Base-by-base conservation (phyloP, 1,284 basidiomycete genomes). In the Xanthoconium separans region DNA sequence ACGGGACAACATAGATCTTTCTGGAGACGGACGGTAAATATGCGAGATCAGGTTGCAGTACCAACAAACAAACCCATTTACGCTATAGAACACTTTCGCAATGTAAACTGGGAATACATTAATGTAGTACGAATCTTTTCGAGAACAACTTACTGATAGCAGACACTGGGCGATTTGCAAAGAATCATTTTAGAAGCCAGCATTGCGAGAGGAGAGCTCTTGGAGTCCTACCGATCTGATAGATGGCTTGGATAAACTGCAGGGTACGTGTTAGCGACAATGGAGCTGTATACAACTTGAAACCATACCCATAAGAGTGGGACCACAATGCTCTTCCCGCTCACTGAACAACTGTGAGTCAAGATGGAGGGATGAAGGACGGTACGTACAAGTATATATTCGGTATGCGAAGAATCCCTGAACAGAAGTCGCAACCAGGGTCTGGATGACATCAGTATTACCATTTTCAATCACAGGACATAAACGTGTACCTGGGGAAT, bases 201-300 rank as follows among this genome's bases (percentile, higher is more conserved):
- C 15, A 4, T 16, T 22, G 2, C 0, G 15, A n/a, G 22, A 20
- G 3, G 15, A n/a, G 22, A n/a, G 3, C 15, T 7, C 5, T 6
- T 8, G 2, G 22, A 27, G 8, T 24, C 60, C 48, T 31, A 62
- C 58, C 58, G 7, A 60, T 12, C n/a, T 62, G 58, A 18, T 15
- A 34, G 10, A 50, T 7, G 1, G 42, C 50, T 2, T 47, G 8
- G 7, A 36, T 22, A 15, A 22, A 4, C 59, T 61, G 44, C 15
- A 36, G 16, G 3, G 18, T 8, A 39, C 8, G 20, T 18, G 30
- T 43, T 27, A 24, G 16, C 12, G n/a, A 39, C 7, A 42, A 9
- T 13, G 12, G 11, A 20, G 15, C 15, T 2, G 2, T 4, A n/a
- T 1, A 10, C 3, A 13, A 34, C 7, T 6, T 15, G 8, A 48